Percentiles rank a stretch among this genome's conserved stretches.
Conservation (phyloP, 2,329 filamentous ascomycete genomes). For the Dothiorella sarmentorum region DNA sequence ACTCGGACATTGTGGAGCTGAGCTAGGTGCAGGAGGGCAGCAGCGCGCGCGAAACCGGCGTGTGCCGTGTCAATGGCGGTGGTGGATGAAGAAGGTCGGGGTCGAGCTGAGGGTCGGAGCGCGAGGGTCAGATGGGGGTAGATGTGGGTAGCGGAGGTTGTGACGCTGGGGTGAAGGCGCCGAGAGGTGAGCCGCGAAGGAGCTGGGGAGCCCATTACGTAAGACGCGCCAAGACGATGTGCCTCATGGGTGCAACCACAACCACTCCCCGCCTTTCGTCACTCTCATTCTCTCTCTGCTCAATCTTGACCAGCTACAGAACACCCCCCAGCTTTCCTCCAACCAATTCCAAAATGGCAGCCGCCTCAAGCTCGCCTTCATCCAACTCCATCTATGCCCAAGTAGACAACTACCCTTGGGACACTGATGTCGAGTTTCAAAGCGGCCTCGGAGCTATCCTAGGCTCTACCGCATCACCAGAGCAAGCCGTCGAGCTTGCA, state of each 20-base stretch:
- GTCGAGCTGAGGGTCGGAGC: not conserved
- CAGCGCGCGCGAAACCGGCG: conserved; percentile 3
- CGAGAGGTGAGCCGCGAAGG: conserved; percentile 10
- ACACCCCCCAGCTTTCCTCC: not conserved
- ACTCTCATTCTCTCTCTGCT: too few species aligned
- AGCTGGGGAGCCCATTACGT: conserved; percentile 8
- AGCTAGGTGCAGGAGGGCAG: conserved; percentile 11
- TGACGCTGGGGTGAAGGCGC: conserved; percentile 14
- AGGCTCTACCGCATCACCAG: conserved; percentile 48
- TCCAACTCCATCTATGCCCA: conserved; percentile 46
- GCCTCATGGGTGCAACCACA: conserved; percentile 1
- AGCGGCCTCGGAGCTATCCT: conserved; percentile 64
- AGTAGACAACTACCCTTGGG: conserved; percentile 66
- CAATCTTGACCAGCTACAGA: not conserved
- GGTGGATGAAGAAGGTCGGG: conserved; percentile 23
- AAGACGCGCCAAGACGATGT: conserved; percentile 10
- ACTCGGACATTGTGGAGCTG: conserved; percentile 53
- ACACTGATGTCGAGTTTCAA: conserved; percentile 65
- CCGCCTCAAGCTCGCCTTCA: not conserved
- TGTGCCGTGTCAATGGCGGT: conserved; percentile 23
- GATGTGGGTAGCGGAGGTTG: not conserved
- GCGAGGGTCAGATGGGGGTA: not conserved
- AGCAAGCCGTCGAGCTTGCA: conserved; percentile 56
- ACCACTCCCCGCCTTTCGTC: not conserved
- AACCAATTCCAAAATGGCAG: not conserved